phyloP scores from a whole-genome alignment of 225 moss, liverwort and hornwort genomes.

The Anthoceros angustus region DNA sequence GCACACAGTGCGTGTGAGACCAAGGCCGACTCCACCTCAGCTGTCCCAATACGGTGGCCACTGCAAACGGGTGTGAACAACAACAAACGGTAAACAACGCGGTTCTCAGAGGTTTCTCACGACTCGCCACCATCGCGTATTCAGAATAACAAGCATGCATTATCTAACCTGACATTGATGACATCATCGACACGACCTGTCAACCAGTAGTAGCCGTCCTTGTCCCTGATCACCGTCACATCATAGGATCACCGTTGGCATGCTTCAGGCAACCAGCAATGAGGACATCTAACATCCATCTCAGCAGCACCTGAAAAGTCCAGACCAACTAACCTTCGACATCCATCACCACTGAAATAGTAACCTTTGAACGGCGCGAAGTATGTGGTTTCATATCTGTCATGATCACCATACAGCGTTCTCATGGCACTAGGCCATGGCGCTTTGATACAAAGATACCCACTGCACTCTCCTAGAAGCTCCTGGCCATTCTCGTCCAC shows the following conservation, averaged over 20 bases:
- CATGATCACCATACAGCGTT: constrained; percentile 87
- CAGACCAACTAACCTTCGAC: constrained; percentile 44
- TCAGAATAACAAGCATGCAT: background rate
- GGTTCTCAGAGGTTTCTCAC: too few relatives aligned
- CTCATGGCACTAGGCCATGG: constrained; percentile 94
- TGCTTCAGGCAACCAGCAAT: background rate
- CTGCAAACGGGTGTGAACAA: constrained; percentile 15
- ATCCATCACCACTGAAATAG: constrained; percentile 97
- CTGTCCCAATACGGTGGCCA: constrained; percentile 93
- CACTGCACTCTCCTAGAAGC: constrained; percentile 74
- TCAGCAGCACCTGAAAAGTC: background rate
- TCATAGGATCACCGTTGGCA: background rate
- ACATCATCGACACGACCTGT: constrained; percentile 97
- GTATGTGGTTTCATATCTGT: constrained; percentile 81
- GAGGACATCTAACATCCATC: background rate
- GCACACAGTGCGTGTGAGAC: constrained; percentile 64
- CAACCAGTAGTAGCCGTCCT: constrained; percentile 96
- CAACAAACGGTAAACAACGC: too few relatives aligned
- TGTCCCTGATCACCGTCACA: constrained; percentile 34
- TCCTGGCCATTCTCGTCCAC: constrained; percentile 87
- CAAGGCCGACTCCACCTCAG: constrained; percentile 90
- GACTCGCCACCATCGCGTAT: background rate
- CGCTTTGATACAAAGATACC: constrained; percentile 84
- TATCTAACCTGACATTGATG: constrained; percentile 73
- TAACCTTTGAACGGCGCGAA: constrained; percentile 86